These are phyloP conservation scores for Tillandsia leiboldiana DNA, from an alignment of 176 grass and related monocot species.

Conservation along the genomic window DNA sequence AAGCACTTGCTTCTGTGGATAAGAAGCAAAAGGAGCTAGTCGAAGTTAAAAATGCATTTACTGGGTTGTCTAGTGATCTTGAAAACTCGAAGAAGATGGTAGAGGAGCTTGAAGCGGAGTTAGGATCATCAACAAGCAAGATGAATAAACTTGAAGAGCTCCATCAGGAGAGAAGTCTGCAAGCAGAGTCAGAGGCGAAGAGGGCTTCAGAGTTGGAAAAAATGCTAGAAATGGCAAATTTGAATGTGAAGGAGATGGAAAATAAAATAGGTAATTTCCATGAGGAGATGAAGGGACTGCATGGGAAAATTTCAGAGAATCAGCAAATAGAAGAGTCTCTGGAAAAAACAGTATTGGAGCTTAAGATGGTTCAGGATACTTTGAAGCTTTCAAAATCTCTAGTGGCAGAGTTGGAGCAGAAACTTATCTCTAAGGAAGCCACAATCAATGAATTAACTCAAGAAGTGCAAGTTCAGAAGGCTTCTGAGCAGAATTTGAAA, in stretches of 20 bases:
- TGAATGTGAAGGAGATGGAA: conserved; percentile 68
- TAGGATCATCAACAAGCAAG: conserved; percentile 38
- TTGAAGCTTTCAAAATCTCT: conserved; percentile 58
- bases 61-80: conserved; percentile 36
- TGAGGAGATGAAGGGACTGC: conserved; percentile 49
- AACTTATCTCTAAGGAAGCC: conserved; percentile 51
- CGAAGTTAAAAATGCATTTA: conserved; percentile 43
- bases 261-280: conserved; percentile 46
- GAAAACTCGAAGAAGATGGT: conserved; percentile 48
- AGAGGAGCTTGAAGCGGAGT: conserved; percentile 43
- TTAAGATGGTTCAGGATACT: conserved; percentile 47
- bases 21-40: conserved; percentile 52
- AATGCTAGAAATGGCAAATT: conserved; percentile 47
- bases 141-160: conserved; percentile 53
- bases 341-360: conserved; percentile 39
- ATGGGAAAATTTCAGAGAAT: conserved; percentile 41
- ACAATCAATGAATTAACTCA: conserved; percentile 47
- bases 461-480: conserved; percentile 47
- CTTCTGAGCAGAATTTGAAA: conserved; percentile 55
- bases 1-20: conserved; percentile 45
- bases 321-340: conserved; percentile 57
- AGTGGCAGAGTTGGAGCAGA: conserved; percentile 56
- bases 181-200: conserved; percentile 54
- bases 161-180: conserved; percentile 46
- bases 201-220: conserved; percentile 60